Base-by-base conservation (phyloP, 371 early-diverging fungal genomes). In the Lichtheimia ornata region DNA sequence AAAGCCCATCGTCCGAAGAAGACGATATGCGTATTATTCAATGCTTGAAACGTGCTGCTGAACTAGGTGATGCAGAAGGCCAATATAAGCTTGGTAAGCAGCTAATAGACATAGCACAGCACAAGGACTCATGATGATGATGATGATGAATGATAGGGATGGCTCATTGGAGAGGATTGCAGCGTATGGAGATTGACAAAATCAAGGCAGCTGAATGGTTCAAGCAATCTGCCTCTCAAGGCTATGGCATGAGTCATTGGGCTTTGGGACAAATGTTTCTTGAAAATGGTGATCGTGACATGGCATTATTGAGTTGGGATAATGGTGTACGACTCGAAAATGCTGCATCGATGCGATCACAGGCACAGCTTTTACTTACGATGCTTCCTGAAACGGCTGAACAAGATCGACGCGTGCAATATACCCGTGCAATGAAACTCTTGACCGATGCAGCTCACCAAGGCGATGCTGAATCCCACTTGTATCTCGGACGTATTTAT, bases 181-280 rank as follows among this genome's bases (percentile, higher is more conserved):
- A 63, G 30, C 64, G 59, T 20, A 15, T 67, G 7, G 53, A 61
- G 3, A 28, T 61, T 7, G 59, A 72, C 30, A 55, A 63, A 13
- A 65, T 64, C 25, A 47, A 63, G 4, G 76, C 79, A 3, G 59
- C 73, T 11, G 51, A 60, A 6, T 76, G 70, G 67, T 70, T 79
- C 52, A 75, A 70, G 12, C 58, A 55, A 3, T 65, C 79, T 7
- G 77, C 77, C 5, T 58, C 64, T 9, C 70, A 76, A 53, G 65
- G 62, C 4, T 70, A 70, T 28, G 58, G 66, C 6, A 55, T 60
- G 27, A 75, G 76, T 43, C 61, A 68, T 4, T 79, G 72, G 71
- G 70, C 68, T 7, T 57, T 80, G 14, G 73, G 76, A 2, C 67
- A 70, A 54, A 72, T 80, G 67, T 66, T 72, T 7, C 55, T 62